Conservation (phyloP, 345 rosid genomes). For the rapeseed (Brassica napus) region Da-Ae NC_063451.1:41347001-41347500, state of each 20-base stretch:
- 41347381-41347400: background rate
- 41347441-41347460: constrained; percentile 48
- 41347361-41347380: constrained; percentile 47
- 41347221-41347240: constrained; percentile 57
- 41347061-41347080: constrained; percentile 89
- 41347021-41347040: constrained; percentile 59
- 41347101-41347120: constrained; percentile 76
- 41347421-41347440: constrained; percentile 45
- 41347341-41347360: constrained; percentile 20
- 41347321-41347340: constrained; percentile 28
- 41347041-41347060: constrained; percentile 79
- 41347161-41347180: background rate
- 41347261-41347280: constrained; percentile 48
- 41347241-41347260: constrained; percentile 62
- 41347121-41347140: constrained; percentile 44
- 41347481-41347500: constrained; percentile 47
- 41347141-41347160: background rate
- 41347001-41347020: too few relatives aligned
- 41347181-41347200: too few relatives aligned
- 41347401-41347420: constrained; percentile 33
- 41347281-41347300: background rate
- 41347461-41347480: constrained; percentile 72
- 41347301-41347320: background rate
- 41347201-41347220: background rate
- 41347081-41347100: constrained; percentile 69